Percentiles rank a stretch among this genome's conserved stretches.
Conservation (phyloP, 2,329 filamentous ascomycete species). For the Neopestalotiopsis sp. region DNA sequence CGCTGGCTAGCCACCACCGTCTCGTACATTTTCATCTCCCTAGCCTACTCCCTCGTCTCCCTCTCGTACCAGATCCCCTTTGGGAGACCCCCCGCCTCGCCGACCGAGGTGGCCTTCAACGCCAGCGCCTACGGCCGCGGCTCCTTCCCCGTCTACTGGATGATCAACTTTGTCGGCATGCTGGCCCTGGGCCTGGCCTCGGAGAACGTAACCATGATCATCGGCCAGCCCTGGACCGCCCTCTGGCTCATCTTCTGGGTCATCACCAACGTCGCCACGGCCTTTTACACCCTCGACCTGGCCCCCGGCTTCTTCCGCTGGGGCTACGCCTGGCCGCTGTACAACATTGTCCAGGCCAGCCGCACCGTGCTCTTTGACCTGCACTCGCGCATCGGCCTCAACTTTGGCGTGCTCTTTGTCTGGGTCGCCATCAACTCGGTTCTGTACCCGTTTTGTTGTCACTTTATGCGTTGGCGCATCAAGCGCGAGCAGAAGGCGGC, state of each 20-base stretch:
- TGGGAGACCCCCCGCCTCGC: constrained; percentile 48
- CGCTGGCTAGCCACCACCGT: constrained; percentile 60
- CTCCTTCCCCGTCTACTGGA: constrained; percentile 68
- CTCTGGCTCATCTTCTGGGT: constrained; percentile 73
- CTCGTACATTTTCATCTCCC: constrained; percentile 66
- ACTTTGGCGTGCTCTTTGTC: constrained; percentile 65
- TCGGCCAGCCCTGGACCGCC: constrained; percentile 64
- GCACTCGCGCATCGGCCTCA: constrained; percentile 61
- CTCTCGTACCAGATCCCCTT: constrained; percentile 70
- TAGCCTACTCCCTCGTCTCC: constrained; percentile 68
- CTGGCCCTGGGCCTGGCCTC: constrained; percentile 65
- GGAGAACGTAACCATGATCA: constrained; percentile 68
- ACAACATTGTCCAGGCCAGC: constrained; percentile 65
- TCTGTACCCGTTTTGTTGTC: constrained; percentile 57
- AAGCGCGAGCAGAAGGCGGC: constrained; percentile 34
- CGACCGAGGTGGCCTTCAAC: constrained; percentile 38
- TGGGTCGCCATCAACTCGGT: constrained; percentile 60
- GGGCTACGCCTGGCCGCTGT: constrained; percentile 69
- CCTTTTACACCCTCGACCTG: constrained; percentile 65
- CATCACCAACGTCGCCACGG: constrained; percentile 66
- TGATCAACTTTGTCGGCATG: constrained; percentile 69
- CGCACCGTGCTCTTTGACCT: constrained; percentile 67
- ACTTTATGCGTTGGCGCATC: constrained; percentile 48
- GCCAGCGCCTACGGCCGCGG: constrained; percentile 61
- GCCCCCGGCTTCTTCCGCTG: constrained; percentile 64